phyloP scores from a whole-genome alignment of 192 early-diverging fungal species.

The Chytriomyces sp. region DNA sequence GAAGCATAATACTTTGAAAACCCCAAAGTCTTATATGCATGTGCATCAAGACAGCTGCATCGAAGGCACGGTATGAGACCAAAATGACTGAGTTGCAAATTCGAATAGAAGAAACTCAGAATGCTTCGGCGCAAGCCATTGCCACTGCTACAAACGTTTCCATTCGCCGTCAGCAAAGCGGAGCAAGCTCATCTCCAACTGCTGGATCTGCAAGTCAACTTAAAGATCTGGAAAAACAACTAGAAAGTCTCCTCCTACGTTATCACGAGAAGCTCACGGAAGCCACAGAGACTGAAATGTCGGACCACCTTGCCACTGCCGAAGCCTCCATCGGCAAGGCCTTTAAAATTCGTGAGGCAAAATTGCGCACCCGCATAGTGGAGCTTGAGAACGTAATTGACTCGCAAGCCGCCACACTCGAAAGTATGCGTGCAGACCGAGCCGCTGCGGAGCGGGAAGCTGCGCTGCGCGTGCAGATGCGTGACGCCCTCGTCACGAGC shows the following conservation, averaged over 20 bases:
- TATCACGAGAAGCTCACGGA: constrained; percentile 29
- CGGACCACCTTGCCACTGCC: constrained; percentile 17
- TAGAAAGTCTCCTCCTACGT: constrained; percentile 21
- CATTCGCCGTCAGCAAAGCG: not conserved
- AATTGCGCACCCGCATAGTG: constrained; percentile 25
- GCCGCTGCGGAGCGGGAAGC: constrained; percentile 27
- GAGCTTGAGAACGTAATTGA: constrained; percentile 34
- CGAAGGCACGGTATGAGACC: constrained; percentile 24
- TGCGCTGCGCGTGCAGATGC: constrained; percentile 11
- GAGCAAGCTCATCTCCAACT: not conserved
- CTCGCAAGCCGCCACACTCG: constrained; percentile 25
- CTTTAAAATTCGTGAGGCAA: constrained; percentile 27
- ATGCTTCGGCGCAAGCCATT: constrained; percentile 9
- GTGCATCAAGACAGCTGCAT: constrained; percentile 9
- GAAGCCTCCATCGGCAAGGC: constrained; percentile 14
- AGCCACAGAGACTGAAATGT: constrained; percentile 21
- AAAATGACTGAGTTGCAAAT: constrained; percentile 24
- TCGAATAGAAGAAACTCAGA: constrained; percentile 26
- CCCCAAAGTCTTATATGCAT: not conserved
- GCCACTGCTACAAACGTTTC: not conserved
- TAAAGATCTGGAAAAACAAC: constrained; percentile 28
- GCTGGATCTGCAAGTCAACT: not conserved
- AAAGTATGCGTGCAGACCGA: constrained; percentile 20
- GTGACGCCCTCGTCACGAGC: constrained; percentile 30
- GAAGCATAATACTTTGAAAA: not conserved